These are phyloP conservation scores for Strombidium stylifer DNA, from an alignment of 73 alveolate species.

Conservation along the genomic window DNA sequence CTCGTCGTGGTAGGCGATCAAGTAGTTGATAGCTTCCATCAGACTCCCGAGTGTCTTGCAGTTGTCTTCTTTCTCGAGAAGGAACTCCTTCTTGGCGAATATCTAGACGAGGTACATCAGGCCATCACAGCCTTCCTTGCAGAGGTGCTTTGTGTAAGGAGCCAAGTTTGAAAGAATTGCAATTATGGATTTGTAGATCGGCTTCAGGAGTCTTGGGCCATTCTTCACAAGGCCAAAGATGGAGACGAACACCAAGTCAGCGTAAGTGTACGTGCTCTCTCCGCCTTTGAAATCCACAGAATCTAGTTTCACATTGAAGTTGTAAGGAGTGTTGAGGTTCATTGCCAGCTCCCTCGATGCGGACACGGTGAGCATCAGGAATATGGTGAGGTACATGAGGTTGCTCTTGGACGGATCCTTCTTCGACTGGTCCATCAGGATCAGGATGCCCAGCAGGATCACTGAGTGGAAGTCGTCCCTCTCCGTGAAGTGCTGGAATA, in stretches of 20 bases:
- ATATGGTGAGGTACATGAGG: slow-evolving; percentile 46
- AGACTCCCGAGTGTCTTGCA: slow-evolving; percentile 37
- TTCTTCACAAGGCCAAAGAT: slow-evolving; percentile 45
- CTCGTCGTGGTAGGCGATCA: slow-evolving; percentile 60
- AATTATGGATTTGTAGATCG: slow-evolving; percentile 55
- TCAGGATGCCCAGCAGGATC: slow-evolving; percentile 29
- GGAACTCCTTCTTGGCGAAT: slow-evolving; percentile 46
- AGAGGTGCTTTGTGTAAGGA: slow-evolving; percentile 52
- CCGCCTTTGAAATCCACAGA: slow-evolving; percentile 43
- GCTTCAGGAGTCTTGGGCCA: slow-evolving; percentile 62
- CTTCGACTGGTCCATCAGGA: slow-evolving; percentile 33
- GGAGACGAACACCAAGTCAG: slow-evolving; percentile 44
- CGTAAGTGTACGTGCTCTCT: slow-evolving; percentile 16
- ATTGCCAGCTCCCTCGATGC: slow-evolving; percentile 56
- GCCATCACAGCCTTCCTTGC: slow-evolving; percentile 56
- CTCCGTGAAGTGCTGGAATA: slow-evolving; percentile 38
- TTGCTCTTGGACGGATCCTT: slow-evolving; percentile 58
- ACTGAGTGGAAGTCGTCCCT: slow-evolving; percentile 47
- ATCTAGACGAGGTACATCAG: slow-evolving; percentile 45
- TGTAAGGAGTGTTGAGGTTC: slow-evolving; percentile 49
- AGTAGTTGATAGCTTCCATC: slow-evolving; percentile 62
- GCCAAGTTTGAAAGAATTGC: slow-evolving; percentile 57
- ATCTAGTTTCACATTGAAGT: slow-evolving; percentile 35
- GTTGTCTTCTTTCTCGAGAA: slow-evolving; percentile 57
- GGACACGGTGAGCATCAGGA: slow-evolving; percentile 41